Base-by-base conservation (phyloP, 2,329 filamentous ascomycete species). In the Cladophialophora bantiana region DNA sequence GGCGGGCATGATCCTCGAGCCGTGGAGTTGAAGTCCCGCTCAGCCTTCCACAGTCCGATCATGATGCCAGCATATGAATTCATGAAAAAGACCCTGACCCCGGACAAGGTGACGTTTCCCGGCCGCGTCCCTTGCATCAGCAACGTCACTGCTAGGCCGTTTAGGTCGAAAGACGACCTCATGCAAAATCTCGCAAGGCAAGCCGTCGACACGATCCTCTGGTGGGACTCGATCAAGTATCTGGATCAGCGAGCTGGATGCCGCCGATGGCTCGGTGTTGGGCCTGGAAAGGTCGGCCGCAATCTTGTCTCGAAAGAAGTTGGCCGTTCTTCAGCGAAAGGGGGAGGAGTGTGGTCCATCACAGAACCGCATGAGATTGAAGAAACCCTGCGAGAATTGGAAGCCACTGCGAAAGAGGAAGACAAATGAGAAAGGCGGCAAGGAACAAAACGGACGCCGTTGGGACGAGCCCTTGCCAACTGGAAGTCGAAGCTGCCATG, bases 251-350 rank as follows among this genome's bases (percentile, higher is more conserved):
- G 95, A 73, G 86, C 90, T 74, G 89, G 89, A 69, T 91, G 97
- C 18, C 85, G 89, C 73, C 84, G 94, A 64, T 97, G 94, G 90
- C 86, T 98, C 58, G 94, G 94, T 52, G 92, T 98, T 69, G 94
- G 94, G 0, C 94, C 94, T 0, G 94, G 94, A 4, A 96, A 96
- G 77, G 94, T 98, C 1, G 94, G 94, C 0, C 85, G 94, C 65
- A 97, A 97, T 77, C 83, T 98, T 7, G 94, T 98, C 1, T 93
- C 94, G 12, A 97, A 97, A 55, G 94, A 97, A 79, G 94, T 97
- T 2, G 94, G 93, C 9, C 87, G 90, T 74, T 92, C 95, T 63
- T 82, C 86, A 15, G 87, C 94, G 57, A 96, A 94, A 76, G 93
- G 93, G 1, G 94, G 93, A 57, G 94, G 94, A 1, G 94, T 97